These are phyloP conservation scores for Trametes cinnabarina DNA, from an alignment of 768 basidiomycete species.

Conservation along the genomic window DNA sequence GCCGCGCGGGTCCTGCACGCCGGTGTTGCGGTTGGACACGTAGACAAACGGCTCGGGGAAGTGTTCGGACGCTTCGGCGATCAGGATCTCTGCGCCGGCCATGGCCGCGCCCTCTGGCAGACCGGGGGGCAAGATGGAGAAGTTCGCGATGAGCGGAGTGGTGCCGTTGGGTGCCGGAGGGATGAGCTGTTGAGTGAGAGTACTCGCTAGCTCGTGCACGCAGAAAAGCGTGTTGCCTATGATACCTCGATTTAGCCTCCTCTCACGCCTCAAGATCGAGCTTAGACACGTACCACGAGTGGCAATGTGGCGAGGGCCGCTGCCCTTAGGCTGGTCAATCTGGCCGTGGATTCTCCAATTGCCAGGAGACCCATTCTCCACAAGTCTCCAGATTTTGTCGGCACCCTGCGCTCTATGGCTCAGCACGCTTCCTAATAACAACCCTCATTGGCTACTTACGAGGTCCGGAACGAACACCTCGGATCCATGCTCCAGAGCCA, in stretches of 20 bases:
- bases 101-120: conserved; percentile 40
- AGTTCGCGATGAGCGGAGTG: conserved; percentile 49
- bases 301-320: conserved; percentile 56
- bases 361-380: conserved; percentile 40
- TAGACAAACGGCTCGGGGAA: conserved; percentile 61
- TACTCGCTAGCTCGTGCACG: conserved; percentile 55
- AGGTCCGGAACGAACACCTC: conserved; percentile 68
- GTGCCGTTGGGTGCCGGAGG: conserved; percentile 50
- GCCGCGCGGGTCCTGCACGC: conserved; percentile 47
- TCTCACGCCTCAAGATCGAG: too few relatives aligned
- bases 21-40: conserved; percentile 64
- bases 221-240: conserved; percentile 50
- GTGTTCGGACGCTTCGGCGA: conserved; percentile 43
- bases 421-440: too few relatives aligned
- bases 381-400: conserved; percentile 69
- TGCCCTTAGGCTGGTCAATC: conserved; percentile 59
- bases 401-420: conserved; percentile 43
- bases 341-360: conserved; percentile 55
- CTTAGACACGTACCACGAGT: conserved; percentile 30
- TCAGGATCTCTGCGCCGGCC: conserved; percentile 61
- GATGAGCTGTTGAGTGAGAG: conserved; percentile 57
- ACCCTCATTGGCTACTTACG: conserved; percentile 35
- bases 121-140: conserved; percentile 47
- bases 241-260: too few relatives aligned
- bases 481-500: conserved; percentile 51